phyloP scores from a whole-genome alignment of 2,329 filamentous ascomycete species.

The Cercospora zeina region DNA sequence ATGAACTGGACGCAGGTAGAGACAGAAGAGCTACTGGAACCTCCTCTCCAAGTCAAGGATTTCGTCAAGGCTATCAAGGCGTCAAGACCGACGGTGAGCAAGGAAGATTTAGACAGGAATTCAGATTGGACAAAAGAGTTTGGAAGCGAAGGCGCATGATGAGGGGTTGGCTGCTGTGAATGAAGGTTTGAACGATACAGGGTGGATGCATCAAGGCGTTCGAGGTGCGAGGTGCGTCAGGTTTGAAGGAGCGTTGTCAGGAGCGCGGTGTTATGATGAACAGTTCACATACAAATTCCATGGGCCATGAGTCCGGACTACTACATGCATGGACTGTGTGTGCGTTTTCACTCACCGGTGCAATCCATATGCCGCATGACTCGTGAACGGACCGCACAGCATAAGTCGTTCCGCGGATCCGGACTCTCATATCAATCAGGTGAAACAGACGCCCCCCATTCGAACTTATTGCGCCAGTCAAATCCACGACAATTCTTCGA shows the following conservation, averaged over 20 bases:
- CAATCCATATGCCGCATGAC: neutral
- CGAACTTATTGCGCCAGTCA: too few relatives aligned
- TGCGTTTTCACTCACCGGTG: neutral
- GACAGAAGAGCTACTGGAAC: slow-evolving; percentile 80
- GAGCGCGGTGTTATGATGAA: slow-evolving; percentile 4
- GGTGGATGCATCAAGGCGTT: slow-evolving; percentile 9
- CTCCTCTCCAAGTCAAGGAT: slow-evolving; percentile 82
- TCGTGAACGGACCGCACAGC: too few relatives aligned
- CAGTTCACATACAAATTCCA: neutral
- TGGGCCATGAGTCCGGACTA: neutral
- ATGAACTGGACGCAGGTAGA: slow-evolving; percentile 92
- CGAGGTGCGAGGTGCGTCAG: neutral
- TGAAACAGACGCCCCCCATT: too few relatives aligned
- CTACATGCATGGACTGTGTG: neutral
- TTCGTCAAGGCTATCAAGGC: slow-evolving; percentile 90
- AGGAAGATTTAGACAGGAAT: slow-evolving; percentile 79
- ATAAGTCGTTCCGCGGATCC: too few relatives aligned
- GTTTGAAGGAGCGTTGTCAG: slow-evolving; percentile 4
- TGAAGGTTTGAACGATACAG: slow-evolving; percentile 6
- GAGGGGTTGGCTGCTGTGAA: neutral
- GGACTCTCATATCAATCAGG: too few relatives aligned
- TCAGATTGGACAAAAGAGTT: slow-evolving; percentile 96
- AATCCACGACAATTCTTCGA: too few relatives aligned
- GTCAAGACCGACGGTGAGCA: slow-evolving; percentile 84
- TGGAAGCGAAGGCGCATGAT: slow-evolving; percentile 74